A percentile compares a stretch with the other conserved stretches of the same genome.
Evolutionary conservation across 768 basidiomycete species (phyloP).

Genomic region (Fomitopsis pulvina): DNA sequence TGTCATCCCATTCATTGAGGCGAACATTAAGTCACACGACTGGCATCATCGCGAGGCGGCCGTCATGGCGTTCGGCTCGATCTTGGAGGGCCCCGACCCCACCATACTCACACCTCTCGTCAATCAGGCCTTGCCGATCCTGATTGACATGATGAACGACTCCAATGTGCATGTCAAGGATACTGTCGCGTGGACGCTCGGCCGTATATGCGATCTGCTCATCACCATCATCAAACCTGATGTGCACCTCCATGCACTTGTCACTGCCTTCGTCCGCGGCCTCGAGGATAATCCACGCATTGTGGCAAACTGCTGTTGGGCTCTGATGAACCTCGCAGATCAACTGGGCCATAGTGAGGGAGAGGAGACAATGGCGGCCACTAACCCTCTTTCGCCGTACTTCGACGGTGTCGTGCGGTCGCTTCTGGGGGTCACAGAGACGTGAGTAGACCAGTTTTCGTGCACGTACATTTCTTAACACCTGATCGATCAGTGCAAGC

Average conservation of each 20-base stretch:
- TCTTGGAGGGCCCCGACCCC: conserved; percentile 94
- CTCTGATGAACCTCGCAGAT: conserved; percentile 90
- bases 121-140: conserved; percentile 85
- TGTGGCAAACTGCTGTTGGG: conserved; percentile 93
- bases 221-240: conserved; percentile 84
- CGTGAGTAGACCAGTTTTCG: conserved; percentile 36
- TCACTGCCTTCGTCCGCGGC: conserved; percentile 78
- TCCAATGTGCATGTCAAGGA: conserved; percentile 84
- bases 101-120: conserved; percentile 83
- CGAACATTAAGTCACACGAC: conserved; percentile 84
- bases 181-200: conserved; percentile 96
- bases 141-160: conserved; percentile 96
- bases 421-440: conserved; percentile 82
- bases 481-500: conserved; percentile 41
- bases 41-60: conserved; percentile 98
- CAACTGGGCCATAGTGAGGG: conserved; percentile 75
- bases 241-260: conserved; percentile 75
- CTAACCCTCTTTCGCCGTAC: conserved; percentile 78
- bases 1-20: conserved; percentile 97
- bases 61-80: conserved; percentile 97
- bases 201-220: conserved; percentile 88
- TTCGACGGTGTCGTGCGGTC: conserved; percentile 84
- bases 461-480: background rate
- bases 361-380: conserved; percentile 43
- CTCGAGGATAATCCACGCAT: conserved; percentile 80